Evolutionary conservation across 139 green algal genomes (phyloP).

Genomic region (Chlamydomonas sp.): DNA sequence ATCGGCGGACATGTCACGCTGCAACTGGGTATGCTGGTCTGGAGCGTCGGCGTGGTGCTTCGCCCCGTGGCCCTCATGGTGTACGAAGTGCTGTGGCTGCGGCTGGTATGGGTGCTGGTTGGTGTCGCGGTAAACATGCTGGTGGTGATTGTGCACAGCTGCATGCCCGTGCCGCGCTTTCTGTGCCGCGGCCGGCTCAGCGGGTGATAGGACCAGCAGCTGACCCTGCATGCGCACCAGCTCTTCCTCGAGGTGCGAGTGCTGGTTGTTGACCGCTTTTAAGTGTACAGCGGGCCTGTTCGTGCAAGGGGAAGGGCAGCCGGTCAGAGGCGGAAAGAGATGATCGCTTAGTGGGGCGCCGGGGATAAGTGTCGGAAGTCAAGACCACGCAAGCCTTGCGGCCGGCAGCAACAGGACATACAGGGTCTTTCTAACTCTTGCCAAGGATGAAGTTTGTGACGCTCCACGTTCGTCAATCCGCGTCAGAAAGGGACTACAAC

Average conservation of each 20-base stretch:
- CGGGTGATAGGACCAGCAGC: background rate
- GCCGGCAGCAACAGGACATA: no score
- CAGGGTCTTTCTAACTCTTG: no score
- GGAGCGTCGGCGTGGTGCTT: background rate
- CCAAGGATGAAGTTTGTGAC: no score
- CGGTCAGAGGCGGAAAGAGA: no score
- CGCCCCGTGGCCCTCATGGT: background rate
- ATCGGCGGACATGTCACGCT: no score
- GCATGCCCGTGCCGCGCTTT: background rate
- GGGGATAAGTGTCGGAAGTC: no score
- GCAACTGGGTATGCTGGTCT: background rate
- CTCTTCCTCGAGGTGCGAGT: slow-evolving; percentile 30
- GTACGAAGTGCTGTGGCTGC: background rate
- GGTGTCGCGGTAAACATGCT: slow-evolving; percentile 4
- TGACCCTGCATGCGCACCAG: slow-evolving; percentile 8
- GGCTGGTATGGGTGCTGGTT: background rate
- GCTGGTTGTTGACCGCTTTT: slow-evolving; percentile 34
- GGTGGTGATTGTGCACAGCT: background rate
- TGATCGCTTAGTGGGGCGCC: no score
- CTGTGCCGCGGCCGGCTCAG: background rate
- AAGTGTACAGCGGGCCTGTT: no score
- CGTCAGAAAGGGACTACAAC: no score
- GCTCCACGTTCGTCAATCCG: no score
- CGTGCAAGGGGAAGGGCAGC: no score
- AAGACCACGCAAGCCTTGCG: no score